Percentiles rank a stretch among this genome's conserved stretches.
Evolutionary conservation across 495 filamentous ascomycete genomes (phyloP).

Genomic region (Aspergillus sclerotiicarbonarius): DNA sequence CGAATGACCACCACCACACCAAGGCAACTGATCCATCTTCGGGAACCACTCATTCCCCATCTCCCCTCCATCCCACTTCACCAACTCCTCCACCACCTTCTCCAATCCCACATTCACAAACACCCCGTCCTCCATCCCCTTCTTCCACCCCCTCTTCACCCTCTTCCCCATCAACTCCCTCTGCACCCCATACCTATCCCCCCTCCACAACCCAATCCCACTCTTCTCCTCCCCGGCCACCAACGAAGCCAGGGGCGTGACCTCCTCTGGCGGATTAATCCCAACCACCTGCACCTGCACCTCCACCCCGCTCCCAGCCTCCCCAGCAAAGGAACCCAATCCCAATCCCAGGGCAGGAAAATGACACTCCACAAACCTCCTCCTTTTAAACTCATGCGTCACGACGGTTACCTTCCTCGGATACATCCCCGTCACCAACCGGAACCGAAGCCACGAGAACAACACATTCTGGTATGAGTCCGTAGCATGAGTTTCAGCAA

Average conservation of each 20-base stretch:
- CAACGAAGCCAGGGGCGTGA: conserved; percentile 47
- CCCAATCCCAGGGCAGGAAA: conserved; percentile 59
- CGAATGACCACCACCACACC: conserved; percentile 25
- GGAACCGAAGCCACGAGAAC: conserved; percentile 65
- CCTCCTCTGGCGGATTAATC: conserved; percentile 63
- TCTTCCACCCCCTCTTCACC: conserved; percentile 39
- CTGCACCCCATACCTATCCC: conserved; percentile 45
- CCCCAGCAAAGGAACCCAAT: not conserved
- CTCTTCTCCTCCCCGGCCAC: conserved; percentile 38
- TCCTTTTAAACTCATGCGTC: conserved; percentile 71
- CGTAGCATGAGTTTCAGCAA: conserved; percentile 64
- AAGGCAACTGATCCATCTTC: conserved; percentile 37
- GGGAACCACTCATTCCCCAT: conserved; percentile 37
- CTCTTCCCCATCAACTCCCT: conserved; percentile 37
- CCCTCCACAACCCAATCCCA: conserved; percentile 44
- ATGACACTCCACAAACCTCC: conserved; percentile 66
- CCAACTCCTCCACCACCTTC: conserved; percentile 32
- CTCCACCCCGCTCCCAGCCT: not conserved
- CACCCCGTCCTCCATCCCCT: conserved; percentile 23
- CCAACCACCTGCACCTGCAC: conserved; percentile 54
- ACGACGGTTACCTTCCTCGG: conserved; percentile 60
- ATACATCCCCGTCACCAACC: conserved; percentile 35
- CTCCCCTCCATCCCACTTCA: conserved; percentile 39
- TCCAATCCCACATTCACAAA: conserved; percentile 30
- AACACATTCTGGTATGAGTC: conserved; percentile 79